phyloP scores from a whole-genome alignment of 2,329 filamentous ascomycete genomes.

The Botrytis fragariae region DNA sequence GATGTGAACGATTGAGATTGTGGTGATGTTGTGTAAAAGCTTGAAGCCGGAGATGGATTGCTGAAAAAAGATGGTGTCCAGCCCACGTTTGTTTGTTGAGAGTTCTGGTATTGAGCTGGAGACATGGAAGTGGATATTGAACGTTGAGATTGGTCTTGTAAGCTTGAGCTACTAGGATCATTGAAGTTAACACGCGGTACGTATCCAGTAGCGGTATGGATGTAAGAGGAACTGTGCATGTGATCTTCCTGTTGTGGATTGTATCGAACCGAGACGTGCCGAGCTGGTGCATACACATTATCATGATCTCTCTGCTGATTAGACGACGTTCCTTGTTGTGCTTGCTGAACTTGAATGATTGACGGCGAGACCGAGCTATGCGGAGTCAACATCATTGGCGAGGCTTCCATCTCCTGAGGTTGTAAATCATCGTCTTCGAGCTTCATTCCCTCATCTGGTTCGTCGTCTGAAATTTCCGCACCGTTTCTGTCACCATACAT shows the following conservation, averaged over 20 bases:
- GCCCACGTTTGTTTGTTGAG: constrained; percentile 6
- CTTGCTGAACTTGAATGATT: constrained; percentile 21
- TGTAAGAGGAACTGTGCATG: constrained; percentile 2
- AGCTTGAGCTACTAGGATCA: constrained; percentile 23
- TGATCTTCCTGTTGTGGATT: constrained; percentile 7
- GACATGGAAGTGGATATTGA: constrained; percentile 21
- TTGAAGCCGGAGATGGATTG: constrained; percentile 20
- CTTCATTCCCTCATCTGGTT: constrained; percentile 26
- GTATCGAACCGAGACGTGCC: constrained; percentile 13
- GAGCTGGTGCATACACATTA: constrained; percentile 12
- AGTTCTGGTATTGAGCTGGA: constrained; percentile 26
- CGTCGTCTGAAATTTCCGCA: constrained; percentile 27
- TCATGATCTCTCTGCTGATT: constrained; percentile 24
- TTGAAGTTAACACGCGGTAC: constrained; percentile 19
- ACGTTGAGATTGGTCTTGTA: constrained; percentile 27
- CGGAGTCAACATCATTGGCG: constrained; percentile 24
- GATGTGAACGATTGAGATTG: constrained; percentile 24
- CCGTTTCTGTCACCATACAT: constrained; percentile 29
- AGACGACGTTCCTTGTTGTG: neutral
- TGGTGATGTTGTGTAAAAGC: constrained; percentile 29
- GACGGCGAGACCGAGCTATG: constrained; percentile 1
- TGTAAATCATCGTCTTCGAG: constrained; percentile 31
- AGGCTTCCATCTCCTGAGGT: constrained; percentile 29
- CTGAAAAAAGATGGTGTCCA: constrained; percentile 22
- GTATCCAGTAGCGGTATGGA: constrained; percentile 11